Percentiles rank a stretch among this genome's conserved stretches.
These are phyloP conservation scores for Corrigiola litoralis DNA, from an alignment of 179 eudicot genomes.

Conservation along the genomic window DNA sequence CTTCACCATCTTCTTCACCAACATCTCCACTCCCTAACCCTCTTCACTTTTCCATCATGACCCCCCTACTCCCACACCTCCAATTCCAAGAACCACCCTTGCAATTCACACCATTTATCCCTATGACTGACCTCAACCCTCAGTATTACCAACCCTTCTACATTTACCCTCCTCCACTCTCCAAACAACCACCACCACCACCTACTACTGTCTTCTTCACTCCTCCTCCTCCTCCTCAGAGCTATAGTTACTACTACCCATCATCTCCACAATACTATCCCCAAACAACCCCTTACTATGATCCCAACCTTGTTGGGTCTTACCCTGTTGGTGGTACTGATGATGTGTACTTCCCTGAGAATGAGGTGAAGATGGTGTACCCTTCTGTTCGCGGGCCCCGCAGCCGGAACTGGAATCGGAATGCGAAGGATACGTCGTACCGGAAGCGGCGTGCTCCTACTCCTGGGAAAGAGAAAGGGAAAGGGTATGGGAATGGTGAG, in stretches of 20 bases:
- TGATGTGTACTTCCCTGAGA: no score
- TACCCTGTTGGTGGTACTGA: no score
- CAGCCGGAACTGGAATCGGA: no score
- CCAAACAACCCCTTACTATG: no score
- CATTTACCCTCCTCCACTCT: no score
- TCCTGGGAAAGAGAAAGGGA: background rate
- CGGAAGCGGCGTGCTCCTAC: no score
- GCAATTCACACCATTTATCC: background rate
- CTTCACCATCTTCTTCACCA: background rate
- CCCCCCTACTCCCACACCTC: background rate
- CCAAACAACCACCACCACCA: no score
- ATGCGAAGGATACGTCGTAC: no score
- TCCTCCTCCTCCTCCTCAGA: background rate
- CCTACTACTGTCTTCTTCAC: background rate
- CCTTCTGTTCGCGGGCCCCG: no score
- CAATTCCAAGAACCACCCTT: background rate
- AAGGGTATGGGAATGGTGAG: background rate
- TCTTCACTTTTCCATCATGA: background rate
- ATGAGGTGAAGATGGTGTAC: no score
- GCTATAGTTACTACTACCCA: background rate
- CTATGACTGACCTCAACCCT: background rate
- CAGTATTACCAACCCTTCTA: background rate
- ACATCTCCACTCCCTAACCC: slow-evolving; percentile 5
- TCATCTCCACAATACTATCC: background rate
- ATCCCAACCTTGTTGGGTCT: no score